Base-by-base conservation (phyloP, 148 eudicot species). In the Heliamphora exappendiculata region DNA sequence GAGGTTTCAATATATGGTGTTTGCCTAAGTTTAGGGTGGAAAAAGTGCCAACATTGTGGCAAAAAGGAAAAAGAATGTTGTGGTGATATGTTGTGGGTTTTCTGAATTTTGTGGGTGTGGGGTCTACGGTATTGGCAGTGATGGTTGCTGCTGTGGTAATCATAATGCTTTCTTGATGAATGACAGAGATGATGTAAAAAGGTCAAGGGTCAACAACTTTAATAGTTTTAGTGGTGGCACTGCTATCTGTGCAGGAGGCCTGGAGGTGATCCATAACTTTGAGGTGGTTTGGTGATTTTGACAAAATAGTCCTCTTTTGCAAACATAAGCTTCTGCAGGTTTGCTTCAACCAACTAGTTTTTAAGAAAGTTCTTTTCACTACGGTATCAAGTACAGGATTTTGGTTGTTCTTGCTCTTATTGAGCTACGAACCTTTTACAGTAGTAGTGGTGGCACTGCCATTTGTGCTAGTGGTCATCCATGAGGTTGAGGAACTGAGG, bases 191-290 rank as follows among this genome's bases (percentile, higher is more conserved):
- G 34, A 11, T 59, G n/a, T n/a, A n/a, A n/a, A n/a, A n/a, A n/a
- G 34, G 64, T 28, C 11, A 59, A 59, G 26, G 47, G 49, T 24
- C 37, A 39, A 39, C 20, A 20, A 47, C 37, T 49, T 45, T 2
- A 28, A 29, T 70, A 63, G 55, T 47, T 22, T 1, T 26, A 44
- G 20, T 14, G n/a, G 22, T 45, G 24, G 73, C 24, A 49, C 12
- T 28, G 41, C 58, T 49, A 20, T 49, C 36, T 17, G 16, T 70
- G 58, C 16, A 19, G 3, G 26, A 29, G 74, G 26, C 28, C 7
- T 50, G 13, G 39, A 45, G 73, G 57, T 70, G 74, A 20, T 50
- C 74, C 42, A 3, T 70, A 41, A 50, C 41, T 70, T 50, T 31
- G 59, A 14, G 19, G 44, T 22, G 26, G 31, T 11, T n/a, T n/a